These are phyloP conservation scores for Secale cereale DNA, from an alignment of 176 grass and related monocot species.

Conservation along the genomic window DNA sequence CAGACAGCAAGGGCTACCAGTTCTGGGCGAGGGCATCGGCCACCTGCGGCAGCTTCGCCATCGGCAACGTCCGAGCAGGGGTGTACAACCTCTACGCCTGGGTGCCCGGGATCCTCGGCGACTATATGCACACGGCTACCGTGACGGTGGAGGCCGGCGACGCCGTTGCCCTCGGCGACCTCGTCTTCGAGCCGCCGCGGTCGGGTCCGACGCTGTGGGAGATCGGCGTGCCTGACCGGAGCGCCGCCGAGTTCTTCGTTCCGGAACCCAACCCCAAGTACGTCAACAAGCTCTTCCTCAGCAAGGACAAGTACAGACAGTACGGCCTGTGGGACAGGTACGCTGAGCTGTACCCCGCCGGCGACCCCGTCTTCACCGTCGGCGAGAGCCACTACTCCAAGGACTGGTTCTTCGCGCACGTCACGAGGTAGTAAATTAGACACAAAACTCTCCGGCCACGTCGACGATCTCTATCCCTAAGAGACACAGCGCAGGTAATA, in stretches of 20 bases:
- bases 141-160: slow-evolving; percentile 41
- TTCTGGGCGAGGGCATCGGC: slow-evolving; percentile 56
- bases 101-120: slow-evolving; percentile 64
- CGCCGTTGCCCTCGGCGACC: slow-evolving; percentile 26
- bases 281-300: slow-evolving; percentile 45
- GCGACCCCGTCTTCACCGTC: slow-evolving; percentile 56
- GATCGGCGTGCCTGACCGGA: slow-evolving; percentile 75
- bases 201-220: slow-evolving; percentile 72
- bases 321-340: slow-evolving; percentile 92
- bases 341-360: slow-evolving; percentile 45
- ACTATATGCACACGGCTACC: slow-evolving; percentile 41
- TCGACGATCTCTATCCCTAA: too few species aligned
- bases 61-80: slow-evolving; percentile 46
- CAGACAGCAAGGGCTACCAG: slow-evolving; percentile 69
- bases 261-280: slow-evolving; percentile 54
- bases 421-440: slow-evolving; percentile 50
- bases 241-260: slow-evolving; percentile 68
- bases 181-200: slow-evolving; percentile 64
- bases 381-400: slow-evolving; percentile 51
- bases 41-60: slow-evolving; percentile 44
- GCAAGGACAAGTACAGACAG: slow-evolving; percentile 63
- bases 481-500: too few species aligned
- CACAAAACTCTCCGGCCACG: too few species aligned
- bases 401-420: slow-evolving; percentile 93
- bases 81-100: slow-evolving; percentile 72